phyloP scores from a whole-genome alignment of 2,329 filamentous ascomycete genomes.

The Colletotrichum chlorophyti region DNA sequence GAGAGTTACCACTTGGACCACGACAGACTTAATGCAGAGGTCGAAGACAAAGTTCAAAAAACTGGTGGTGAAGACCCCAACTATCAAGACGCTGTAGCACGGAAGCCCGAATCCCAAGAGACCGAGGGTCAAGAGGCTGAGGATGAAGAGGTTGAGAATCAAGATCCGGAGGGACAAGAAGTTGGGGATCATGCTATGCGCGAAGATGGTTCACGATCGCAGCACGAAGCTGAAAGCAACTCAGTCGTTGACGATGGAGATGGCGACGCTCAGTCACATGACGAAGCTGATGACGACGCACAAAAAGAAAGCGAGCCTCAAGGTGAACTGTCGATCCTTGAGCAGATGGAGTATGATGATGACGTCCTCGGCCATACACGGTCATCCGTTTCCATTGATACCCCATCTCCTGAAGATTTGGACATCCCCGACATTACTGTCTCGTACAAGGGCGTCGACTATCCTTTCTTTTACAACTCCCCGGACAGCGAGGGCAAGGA shows the following conservation, averaged over 20 bases:
- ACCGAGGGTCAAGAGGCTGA: too few relatives aligned
- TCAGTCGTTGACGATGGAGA: not conserved
- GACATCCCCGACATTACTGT: conserved; percentile 47
- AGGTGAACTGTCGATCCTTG: conserved; percentile 14
- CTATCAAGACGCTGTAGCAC: not conserved
- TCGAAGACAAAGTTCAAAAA: conserved; percentile 4
- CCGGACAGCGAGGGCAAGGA: conserved; percentile 37
- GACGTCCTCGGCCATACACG: conserved; percentile 14
- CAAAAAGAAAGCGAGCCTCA: too few relatives aligned
- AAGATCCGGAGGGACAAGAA: not conserved
- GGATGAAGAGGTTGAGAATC: conserved; percentile 14
- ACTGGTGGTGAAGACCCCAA: conserved; percentile 5
- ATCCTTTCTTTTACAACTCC: conserved; percentile 44
- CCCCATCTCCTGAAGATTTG: conserved; percentile 25
- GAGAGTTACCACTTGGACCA: too few relatives aligned
- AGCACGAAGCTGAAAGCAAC: not conserved
- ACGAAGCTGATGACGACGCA: conserved; percentile 1
- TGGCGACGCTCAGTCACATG: not conserved
- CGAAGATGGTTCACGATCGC: not conserved
- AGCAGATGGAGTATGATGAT: conserved; percentile 19
- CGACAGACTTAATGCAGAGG: too few relatives aligned
- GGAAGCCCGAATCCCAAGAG: too few relatives aligned
- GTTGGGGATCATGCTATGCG: not conserved
- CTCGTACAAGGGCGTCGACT: conserved; percentile 51
- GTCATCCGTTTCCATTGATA: conserved; percentile 21